Conservation (phyloP, 1,139 yeast species). For the Hemisphaericaspora subhashii region DNA sequence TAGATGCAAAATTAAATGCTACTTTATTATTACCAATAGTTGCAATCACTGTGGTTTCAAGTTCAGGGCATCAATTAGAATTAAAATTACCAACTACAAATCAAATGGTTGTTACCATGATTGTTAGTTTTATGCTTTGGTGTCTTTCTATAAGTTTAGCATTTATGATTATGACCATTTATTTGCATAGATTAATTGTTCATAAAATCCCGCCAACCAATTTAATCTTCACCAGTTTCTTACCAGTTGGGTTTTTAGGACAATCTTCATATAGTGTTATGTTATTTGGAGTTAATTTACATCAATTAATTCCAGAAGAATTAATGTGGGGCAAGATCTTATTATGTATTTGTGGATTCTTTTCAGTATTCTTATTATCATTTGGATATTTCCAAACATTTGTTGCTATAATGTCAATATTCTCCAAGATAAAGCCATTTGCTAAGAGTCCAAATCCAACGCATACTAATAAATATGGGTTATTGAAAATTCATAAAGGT, state of each 20-base stretch:
- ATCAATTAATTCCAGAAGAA: constrained; percentile 19
- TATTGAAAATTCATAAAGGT: constrained; percentile 32
- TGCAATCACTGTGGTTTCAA: constrained; percentile 70
- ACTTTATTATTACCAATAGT: constrained; percentile 68
- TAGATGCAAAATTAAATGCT: constrained; percentile 31
- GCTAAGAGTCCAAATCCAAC: constrained; percentile 18
- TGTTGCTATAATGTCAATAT: constrained; percentile 47
- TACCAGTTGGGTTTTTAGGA: constrained; percentile 53
- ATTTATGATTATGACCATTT: constrained; percentile 54
- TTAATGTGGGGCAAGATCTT: constrained; percentile 19
- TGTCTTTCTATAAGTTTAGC: constrained; percentile 66
- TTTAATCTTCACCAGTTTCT: constrained; percentile 26
- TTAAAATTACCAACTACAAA: constrained; percentile 38
- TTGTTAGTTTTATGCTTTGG: constrained; percentile 62
- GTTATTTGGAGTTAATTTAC: constrained; percentile 49
- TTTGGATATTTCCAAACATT: constrained; percentile 67
- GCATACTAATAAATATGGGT: constrained; percentile 15
- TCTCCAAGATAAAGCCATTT: constrained; percentile 38
- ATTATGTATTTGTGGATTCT: constrained; percentile 21
- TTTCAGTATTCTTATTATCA: constrained; percentile 52
- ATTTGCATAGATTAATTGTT: constrained; percentile 57
- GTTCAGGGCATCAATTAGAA: constrained; percentile 60
- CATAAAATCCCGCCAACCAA: constrained; percentile 57
- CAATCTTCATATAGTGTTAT: constrained; percentile 76
- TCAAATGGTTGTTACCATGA: constrained; percentile 51